Evolutionary conservation across 2,329 filamentous ascomycete species (phyloP).

Genomic region (Penicillium verrucosum): DNA sequence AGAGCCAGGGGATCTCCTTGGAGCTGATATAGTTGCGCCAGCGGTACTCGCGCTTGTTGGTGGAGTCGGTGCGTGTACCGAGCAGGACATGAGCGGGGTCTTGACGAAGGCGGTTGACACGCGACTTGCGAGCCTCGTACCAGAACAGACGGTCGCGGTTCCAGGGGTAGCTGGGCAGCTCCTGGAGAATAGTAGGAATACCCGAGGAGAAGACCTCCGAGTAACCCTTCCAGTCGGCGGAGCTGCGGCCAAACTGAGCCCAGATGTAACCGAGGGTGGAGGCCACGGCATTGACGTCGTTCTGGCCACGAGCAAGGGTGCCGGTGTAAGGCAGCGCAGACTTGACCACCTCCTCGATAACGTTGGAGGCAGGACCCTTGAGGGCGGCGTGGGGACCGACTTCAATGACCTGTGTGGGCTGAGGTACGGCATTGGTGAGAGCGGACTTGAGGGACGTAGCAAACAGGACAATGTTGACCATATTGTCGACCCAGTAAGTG

Average conservation of each 20-base stretch:
- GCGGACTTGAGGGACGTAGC: conserved; percentile 17
- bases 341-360: neutral
- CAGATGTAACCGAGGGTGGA: neutral
- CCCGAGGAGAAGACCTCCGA: neutral
- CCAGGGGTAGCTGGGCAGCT: conserved; percentile 17
- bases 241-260: conserved; percentile 9
- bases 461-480: conserved; percentile 19
- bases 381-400: conserved; percentile 37
- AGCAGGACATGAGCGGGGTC: conserved; percentile 2
- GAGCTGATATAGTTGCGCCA: conserved; percentile 47
- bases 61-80: conserved; percentile 2
- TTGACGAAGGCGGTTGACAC: neutral
- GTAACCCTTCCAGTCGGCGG: neutral
- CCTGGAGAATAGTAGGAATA: neutral
- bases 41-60: conserved; percentile 8
- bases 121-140: neutral
- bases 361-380: conserved; percentile 23
- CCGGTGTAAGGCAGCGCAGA: conserved; percentile 9
- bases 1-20: conserved; percentile 45
- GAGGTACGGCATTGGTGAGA: neutral
- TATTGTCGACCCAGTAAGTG: conserved; percentile 22
- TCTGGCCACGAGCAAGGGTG: neutral
- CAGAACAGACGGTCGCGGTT: conserved; percentile 8
- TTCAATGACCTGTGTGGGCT: conserved; percentile 25
- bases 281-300: neutral